Percentiles rank a stretch among this genome's conserved stretches.
These are phyloP conservation scores for Polyplosphaeria fusca DNA, from an alignment of 495 filamentous ascomycete genomes.

Conservation along the genomic window DNA sequence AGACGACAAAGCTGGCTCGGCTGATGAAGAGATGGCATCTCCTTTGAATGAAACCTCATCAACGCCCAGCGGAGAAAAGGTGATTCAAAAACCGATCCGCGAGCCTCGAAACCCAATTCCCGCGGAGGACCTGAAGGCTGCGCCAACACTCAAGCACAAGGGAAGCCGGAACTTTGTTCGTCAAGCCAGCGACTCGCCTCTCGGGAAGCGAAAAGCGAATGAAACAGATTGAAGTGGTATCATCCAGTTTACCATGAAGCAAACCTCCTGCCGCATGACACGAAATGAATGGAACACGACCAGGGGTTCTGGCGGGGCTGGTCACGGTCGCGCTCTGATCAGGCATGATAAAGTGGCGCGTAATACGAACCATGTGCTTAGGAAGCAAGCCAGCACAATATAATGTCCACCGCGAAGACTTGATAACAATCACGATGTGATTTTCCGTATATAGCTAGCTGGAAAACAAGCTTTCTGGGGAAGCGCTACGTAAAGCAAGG, in stretches of 20 bases:
- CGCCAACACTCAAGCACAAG: not conserved
- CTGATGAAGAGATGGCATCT: too few relatives aligned
- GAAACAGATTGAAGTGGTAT: too few relatives aligned
- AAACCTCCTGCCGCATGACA: too few relatives aligned
- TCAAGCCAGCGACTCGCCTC: too few relatives aligned
- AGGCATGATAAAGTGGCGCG: not conserved
- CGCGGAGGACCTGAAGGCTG: not conserved
- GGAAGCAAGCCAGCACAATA: not conserved
- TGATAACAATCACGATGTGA: not conserved
- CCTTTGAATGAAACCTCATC: too few relatives aligned
- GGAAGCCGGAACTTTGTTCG: slow-evolving; percentile 7
- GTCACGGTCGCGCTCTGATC: too few relatives aligned
- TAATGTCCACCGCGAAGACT: too few relatives aligned
- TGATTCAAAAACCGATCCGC: slow-evolving; percentile 4
- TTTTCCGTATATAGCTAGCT: not conserved
- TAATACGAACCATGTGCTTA: not conserved
- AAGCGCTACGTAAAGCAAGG: slow-evolving; percentile 6
- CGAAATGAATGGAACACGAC: too few relatives aligned
- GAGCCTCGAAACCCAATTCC: not conserved
- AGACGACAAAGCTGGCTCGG: too few relatives aligned
- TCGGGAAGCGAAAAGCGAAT: too few relatives aligned
- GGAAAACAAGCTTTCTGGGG: slow-evolving; percentile 26
- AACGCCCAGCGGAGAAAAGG: not conserved
- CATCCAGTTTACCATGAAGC: too few relatives aligned
- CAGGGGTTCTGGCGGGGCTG: too few relatives aligned